Base-by-base conservation (phyloP, 371 early-diverging fungal genomes). In the Gilbertella persicaria region DNA sequence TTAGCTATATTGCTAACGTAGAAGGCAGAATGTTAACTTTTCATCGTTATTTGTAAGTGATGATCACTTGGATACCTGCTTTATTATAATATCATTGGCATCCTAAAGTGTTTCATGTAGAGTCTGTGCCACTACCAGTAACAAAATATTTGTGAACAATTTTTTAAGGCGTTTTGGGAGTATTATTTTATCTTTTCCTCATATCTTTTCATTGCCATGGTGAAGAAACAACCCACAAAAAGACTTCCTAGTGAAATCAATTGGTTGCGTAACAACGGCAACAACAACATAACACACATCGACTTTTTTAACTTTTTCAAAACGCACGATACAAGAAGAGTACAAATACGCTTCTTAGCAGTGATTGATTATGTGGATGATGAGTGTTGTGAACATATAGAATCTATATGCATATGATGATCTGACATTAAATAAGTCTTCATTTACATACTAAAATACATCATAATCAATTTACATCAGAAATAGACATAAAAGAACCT, bases 311-410 rank as follows among this genome's bases (percentile, higher is more conserved):
- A 50, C 23, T 50, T 50, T 42, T 50, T 50, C 42, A 50, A 50
- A 33, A 42, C 30, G 43, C 45, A 53, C 45, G 38, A 28, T 53
- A 53, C 36, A 53, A 53, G 53, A 45, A 53, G 45, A 53, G 53
- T 23, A 28, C 53, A 53, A 53, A 45, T 17, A 44, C 53, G 45
- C 36, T 53, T 53, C 54, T 54, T 54, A 54, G 40, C 54, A 29
- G 30, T 39, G 40, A 40, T 46, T 29, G 40, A 46, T 38, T 46
- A 38, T 39, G 54, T 54, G 39, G 54, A 45, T 45, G 54, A n/a
- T n/a, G n/a, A n/a, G n/a, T n/a, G n/a, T n/a, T n/a, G n/a, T n/a
- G n/a, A n/a, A n/a, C n/a, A n/a, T n/a, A n/a, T n/a, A n/a, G n/a
- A n/a, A n/a, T n/a, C n/a, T n/a, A n/a, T n/a, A n/a, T n/a, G n/a